Evolutionary conservation across 106 monocot species (phyloP).

Genomic region (Xerophyta viscosa): DNA sequence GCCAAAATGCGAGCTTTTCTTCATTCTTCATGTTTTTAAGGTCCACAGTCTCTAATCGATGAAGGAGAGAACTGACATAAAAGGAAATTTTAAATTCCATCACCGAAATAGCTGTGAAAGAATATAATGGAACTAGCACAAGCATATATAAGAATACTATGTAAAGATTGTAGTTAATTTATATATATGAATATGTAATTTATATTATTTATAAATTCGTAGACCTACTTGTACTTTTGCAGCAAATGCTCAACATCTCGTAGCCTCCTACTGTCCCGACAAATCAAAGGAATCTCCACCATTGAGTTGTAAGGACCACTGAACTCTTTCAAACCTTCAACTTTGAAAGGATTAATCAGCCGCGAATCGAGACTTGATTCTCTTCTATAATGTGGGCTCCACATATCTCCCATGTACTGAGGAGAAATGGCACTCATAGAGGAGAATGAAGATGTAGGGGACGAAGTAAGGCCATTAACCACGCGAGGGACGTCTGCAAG

Average conservation of each 20-base stretch:
- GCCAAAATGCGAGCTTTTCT: constrained; percentile 92
- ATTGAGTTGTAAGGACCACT: constrained; percentile 93
- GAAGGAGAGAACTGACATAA: constrained; percentile 70
- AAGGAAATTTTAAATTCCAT: too few relatives aligned
- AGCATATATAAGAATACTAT: too few relatives aligned
- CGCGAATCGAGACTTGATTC: constrained; percentile 50
- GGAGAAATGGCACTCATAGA: constrained; percentile 79
- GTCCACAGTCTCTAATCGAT: constrained; percentile 50
- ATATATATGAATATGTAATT: too few relatives aligned
- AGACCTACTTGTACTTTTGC: constrained; percentile 62
- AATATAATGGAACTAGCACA: too few relatives aligned
- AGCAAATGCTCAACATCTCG: constrained; percentile 49
- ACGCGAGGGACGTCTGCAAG: constrained; percentile 74
- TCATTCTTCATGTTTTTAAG: constrained; percentile 62
- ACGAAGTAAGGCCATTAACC: constrained; percentile 30
- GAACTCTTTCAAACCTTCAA: constrained; percentile 83
- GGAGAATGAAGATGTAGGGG: constrained; percentile 85
- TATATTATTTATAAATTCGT: too few relatives aligned
- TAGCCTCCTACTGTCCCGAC: constrained; percentile 30
- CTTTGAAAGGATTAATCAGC: constrained; percentile 78
- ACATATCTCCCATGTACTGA: constrained; percentile 48
- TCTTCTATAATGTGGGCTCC: constrained; percentile 57
- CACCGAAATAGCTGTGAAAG: too few relatives aligned
- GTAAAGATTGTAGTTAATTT: too few relatives aligned
- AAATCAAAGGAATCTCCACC: constrained; percentile 76